Evolutionary conservation across 2,329 filamentous ascomycete genomes (phyloP), one percentile per base, ranked within the genome.

Genomic region (Cadophora sp.): DNA sequence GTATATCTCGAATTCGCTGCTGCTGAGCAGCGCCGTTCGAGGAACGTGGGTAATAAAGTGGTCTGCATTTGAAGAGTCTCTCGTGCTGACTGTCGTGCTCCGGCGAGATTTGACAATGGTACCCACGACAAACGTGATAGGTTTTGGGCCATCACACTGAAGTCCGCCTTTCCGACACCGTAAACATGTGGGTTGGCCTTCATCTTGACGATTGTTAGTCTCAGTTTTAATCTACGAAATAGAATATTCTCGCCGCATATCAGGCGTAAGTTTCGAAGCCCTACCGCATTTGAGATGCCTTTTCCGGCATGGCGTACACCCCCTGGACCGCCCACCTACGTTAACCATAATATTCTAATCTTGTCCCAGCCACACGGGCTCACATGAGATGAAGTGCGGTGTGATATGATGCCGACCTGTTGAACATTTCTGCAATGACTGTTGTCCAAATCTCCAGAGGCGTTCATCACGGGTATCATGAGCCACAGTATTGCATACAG

Each of bases 281-380:
- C 71, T 71, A 78, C 76, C 77, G 60, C 77, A 78, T 72, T 78
- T 78, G 24, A 78, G 64, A 26, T 72, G 76, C 56, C 76, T 68
- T 65, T 68, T 66, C 29, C 76, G 77, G 65, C 77, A 78, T n/a
- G 69, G 73, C 24, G 73, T 74, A 62, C 77, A 78, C 53, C 76
- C 77, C 69, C 75, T 77, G 2, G 77, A 78, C 53, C 76, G 71
- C 34, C 77, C 77, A 4, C 16, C 71, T 34, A 77, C 67, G 68
- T 78, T 78, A 29, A 77, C 77, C 77, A 78, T 78, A 24, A 53
- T 71, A 19, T 56, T 65, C 22, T 22, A 40, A 22, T 68, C 19
- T 51, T 16, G 19, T 31, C 55, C 16, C 31, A 27, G 56, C 37
- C 22, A 24, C 14, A 59, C 19, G 22, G 22, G n/a, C 22, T 27